A percentile compares a stretch with the other conserved stretches of the same genome.
phyloP scores from a whole-genome alignment of 805 yeast genomes.

The Monosporozyma siamensis region DNA sequence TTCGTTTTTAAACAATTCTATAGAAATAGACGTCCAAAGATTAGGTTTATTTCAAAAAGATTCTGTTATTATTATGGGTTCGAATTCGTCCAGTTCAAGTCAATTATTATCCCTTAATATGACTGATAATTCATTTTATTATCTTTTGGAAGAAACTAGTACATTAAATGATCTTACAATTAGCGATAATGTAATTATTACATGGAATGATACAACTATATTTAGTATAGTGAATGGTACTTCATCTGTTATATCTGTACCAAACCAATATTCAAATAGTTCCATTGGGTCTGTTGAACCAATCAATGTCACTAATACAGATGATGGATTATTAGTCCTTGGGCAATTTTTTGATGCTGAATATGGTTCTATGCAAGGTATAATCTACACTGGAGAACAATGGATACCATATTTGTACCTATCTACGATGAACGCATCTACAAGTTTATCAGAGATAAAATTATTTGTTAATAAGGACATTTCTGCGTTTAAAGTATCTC shows the following conservation, averaged over 20 bases:
- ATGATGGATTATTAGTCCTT: constrained; percentile 24
- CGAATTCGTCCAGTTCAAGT: constrained; percentile 18
- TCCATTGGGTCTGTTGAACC: constrained; percentile 3
- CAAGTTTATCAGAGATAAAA: not conserved
- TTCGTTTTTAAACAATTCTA: constrained; percentile 24
- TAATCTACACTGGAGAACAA: constrained; percentile 15
- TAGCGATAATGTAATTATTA: constrained; percentile 8
- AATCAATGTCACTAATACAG: not conserved
- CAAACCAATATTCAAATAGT: constrained; percentile 6
- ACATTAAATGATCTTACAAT: constrained; percentile 9
- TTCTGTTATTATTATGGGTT: constrained; percentile 41
- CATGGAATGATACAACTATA: constrained; percentile 17
- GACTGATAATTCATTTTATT: constrained; percentile 6
- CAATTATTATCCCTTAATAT: constrained; percentile 35
- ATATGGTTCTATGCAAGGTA: constrained; percentile 23
- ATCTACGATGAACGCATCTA: not conserved
- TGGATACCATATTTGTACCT: constrained; percentile 23
- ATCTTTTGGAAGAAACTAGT: constrained; percentile 27
- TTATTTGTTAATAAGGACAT: constrained; percentile 31
- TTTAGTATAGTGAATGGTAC: constrained; percentile 4
- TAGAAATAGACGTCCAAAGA: constrained; percentile 47
- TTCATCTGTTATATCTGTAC: constrained; percentile 7
- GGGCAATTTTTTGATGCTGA: constrained; percentile 33
- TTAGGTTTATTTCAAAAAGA: constrained; percentile 40
- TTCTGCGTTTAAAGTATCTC: constrained; percentile 11